Conservation (phyloP, 2,329 filamentous ascomycete genomes). For the Beauveria bassiana region DNA sequence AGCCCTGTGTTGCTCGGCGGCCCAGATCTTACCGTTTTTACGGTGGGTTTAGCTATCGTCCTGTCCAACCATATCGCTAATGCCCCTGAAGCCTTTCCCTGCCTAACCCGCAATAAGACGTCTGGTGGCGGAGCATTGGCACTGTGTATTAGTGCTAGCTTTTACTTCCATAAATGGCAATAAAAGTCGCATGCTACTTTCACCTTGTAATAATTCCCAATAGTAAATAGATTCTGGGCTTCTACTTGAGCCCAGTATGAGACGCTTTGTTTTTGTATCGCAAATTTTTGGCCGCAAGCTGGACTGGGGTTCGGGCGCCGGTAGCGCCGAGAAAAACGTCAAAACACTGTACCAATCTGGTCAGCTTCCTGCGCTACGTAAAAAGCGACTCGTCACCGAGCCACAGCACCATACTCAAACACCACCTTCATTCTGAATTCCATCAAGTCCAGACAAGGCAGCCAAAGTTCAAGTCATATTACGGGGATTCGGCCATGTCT, state of each 20-base stretch:
- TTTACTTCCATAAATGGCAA: neutral
- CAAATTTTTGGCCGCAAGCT: too few species aligned
- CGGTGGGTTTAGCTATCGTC: too few species aligned
- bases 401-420: neutral
- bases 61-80: neutral
- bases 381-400: neutral
- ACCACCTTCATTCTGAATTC: neutral
- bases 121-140: neutral
- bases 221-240: too few species aligned
- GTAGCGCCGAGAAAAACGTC: too few species aligned
- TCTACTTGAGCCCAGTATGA: too few species aligned
- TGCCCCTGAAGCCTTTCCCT: neutral
- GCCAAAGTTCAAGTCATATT: conserved; percentile 53
- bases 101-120: neutral
- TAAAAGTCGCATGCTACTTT: neutral
- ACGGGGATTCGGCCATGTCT: conserved; percentile 63
- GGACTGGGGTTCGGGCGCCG: too few species aligned
- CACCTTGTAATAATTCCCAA: too few species aligned
- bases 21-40: too few species aligned
- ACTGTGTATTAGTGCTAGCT: neutral
- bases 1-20: too few species aligned
- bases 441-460: conserved; percentile 19
- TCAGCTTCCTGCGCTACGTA: too few species aligned
- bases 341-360: too few species aligned
- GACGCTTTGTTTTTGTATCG: too few species aligned